Evolutionary conservation across 2,329 filamentous ascomycete species (phyloP), one percentile per base, ranked within the genome.

Genomic region (Lachnellula occidentalis): DNA sequence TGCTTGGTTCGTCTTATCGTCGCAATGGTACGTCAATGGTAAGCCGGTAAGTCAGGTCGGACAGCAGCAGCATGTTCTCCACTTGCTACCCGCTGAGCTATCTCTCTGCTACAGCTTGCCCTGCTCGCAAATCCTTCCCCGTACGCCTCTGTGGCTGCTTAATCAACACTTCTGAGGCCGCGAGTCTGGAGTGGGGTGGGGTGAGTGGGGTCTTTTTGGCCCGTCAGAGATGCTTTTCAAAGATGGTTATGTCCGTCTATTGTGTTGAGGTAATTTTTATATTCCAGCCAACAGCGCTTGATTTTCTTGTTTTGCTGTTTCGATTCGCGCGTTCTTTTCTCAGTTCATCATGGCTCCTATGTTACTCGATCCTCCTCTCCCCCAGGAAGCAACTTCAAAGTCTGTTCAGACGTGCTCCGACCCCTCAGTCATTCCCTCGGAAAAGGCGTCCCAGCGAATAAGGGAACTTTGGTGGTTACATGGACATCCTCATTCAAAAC

Each of bases 381-480:
- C 31, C 6, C 55, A 58, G 14, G 19, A 31, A 9, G n/a, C 31
- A 12, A 21, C 37, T 19, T 34, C 41, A 7, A 56, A 58, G 45
- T 11, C 31, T 4, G 21, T 51, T 36, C 41, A 42, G n/a, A 49
- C 54, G 17, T 67, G 65, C 55, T 66, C 64, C 17, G 65, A 67
- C 46, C 58, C 64, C 12, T 59, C 57, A 5, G 63, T 69, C 22
- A 48, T 67, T 46, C 63, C 62, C 14, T 60, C 64, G 37, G 52
- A 58, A 6, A 49, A 59, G 24, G 63, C 64, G 9, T 60, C 64
- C 12, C 59, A 60, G 45, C 58, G 58, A 43, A 56, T 58, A 2
- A 64, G 61, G 45, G 61, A 66, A 11, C 58, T 68, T n/a, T 70
- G 67, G 66, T 64, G 58, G 54, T 52, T 67, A 15, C 67, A 70